Conservation (phyloP, 2,329 filamentous ascomycete genomes). For the Xylaria multiplex region DNA sequence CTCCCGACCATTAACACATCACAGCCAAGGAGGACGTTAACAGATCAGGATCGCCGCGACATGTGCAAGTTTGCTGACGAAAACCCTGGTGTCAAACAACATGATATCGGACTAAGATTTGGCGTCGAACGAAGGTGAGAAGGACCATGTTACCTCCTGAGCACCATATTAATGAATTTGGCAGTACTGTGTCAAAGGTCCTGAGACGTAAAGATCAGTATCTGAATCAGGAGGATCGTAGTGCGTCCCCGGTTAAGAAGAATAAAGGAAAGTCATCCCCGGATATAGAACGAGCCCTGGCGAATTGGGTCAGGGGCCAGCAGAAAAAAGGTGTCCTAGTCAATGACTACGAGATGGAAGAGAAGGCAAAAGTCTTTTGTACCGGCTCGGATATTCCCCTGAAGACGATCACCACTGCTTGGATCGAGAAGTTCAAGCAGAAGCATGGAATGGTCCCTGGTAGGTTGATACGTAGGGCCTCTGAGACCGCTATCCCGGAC, state of each 20-base stretch:
- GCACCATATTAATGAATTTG: slow-evolving; percentile 45
- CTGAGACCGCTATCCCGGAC: slow-evolving; percentile 77
- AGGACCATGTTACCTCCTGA: slow-evolving; percentile 29
- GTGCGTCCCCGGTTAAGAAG: slow-evolving; percentile 81
- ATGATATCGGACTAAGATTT: slow-evolving; percentile 94
- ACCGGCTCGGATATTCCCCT: slow-evolving; percentile 77
- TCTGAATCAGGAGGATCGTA: slow-evolving; percentile 82
- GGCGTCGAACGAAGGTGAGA: slow-evolving; percentile 95
- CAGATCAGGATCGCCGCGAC: slow-evolving; percentile 85
- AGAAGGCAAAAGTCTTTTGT: slow-evolving; percentile 84
- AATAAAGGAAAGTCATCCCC: slow-evolving; percentile 82
- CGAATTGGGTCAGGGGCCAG: slow-evolving; percentile 86
- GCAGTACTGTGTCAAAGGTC: slow-evolving; percentile 98
- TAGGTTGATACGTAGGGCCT: slow-evolving; percentile 65
- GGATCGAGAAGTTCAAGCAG: slow-evolving; percentile 96
- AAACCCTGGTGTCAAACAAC: slow-evolving; percentile 90
- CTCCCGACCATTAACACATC: slow-evolving; percentile 62
- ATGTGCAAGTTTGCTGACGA: slow-evolving; percentile 97
- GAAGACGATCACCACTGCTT: slow-evolving; percentile 76
- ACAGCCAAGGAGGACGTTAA: slow-evolving; percentile 86
- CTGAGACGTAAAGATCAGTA: slow-evolving; percentile 95
- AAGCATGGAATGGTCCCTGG: slow-evolving; percentile 72
- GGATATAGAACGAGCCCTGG: slow-evolving; percentile 90
- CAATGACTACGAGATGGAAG: slow-evolving; percentile 82
- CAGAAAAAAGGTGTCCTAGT: slow-evolving; percentile 79